Evolutionary conservation across 2,329 filamentous ascomycete species (phyloP).

Genomic region (Plenodomus biglobosus): DNA sequence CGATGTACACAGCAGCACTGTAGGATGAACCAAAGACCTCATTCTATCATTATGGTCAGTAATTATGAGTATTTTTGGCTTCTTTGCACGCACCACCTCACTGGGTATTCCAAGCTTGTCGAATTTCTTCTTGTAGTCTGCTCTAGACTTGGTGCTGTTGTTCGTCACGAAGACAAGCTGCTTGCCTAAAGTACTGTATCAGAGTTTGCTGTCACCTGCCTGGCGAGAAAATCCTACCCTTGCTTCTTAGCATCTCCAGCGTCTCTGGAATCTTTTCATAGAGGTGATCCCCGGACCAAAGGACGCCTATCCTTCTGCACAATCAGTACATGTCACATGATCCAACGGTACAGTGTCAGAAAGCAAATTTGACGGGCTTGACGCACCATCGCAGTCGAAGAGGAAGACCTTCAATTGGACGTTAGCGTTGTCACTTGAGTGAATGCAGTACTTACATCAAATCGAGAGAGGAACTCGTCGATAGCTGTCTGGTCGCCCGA

Average conservation of each 20-base stretch:
- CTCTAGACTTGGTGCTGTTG: conserved; percentile 95
- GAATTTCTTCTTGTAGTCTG: conserved; percentile 92
- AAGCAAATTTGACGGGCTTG: conserved; percentile 13
- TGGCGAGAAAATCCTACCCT: conserved; percentile 57
- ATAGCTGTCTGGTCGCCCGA: conserved; percentile 78
- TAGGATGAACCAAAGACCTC: conserved; percentile 97
- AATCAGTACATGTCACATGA: conserved; percentile 30
- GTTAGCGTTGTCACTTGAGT: conserved; percentile 9
- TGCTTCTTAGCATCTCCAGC: conserved; percentile 75
- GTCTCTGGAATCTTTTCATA: conserved; percentile 86
- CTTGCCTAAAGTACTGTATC: conserved; percentile 63
- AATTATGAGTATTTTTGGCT: background rate
- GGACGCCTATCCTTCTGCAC: conserved; percentile 69
- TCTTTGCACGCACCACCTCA: conserved; percentile 55
- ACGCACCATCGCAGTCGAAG: conserved; percentile 90
- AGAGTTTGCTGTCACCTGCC: background rate
- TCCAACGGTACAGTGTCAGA: background rate
- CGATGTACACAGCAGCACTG: conserved; percentile 93
- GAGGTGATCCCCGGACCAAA: conserved; percentile 93
- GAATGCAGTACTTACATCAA: conserved; percentile 69
- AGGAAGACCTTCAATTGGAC: conserved; percentile 71
- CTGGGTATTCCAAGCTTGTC: conserved; percentile 76
- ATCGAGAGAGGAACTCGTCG: conserved; percentile 80
- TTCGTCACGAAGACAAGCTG: conserved; percentile 95
- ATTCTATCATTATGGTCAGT: conserved; percentile 55